These are phyloP conservation scores for Hsuehochloa calcarea DNA, from an alignment of 176 grass and related monocot species.

Conservation along the genomic window DNA sequence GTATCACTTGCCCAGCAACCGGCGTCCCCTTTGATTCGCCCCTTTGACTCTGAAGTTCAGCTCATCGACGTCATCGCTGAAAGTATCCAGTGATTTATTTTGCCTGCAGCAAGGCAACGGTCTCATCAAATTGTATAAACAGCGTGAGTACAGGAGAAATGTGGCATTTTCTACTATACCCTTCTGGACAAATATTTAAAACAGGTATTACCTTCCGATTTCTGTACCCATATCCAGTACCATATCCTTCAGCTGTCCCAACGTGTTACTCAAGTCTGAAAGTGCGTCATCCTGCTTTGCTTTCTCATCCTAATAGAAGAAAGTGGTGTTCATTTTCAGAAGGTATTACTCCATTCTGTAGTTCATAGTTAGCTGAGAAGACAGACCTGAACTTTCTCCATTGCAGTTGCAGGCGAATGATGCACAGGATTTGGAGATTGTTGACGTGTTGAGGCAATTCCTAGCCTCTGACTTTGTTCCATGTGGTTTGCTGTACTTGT, in stretches of 20 bases:
- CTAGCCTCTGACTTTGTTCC: slow-evolving; percentile 59
- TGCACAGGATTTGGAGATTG: slow-evolving; percentile 33
- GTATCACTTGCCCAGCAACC: slow-evolving; percentile 76
- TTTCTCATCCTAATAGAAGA: slow-evolving; percentile 54
- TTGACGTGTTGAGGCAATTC: slow-evolving; percentile 43
- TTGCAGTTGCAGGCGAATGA: slow-evolving; percentile 40
- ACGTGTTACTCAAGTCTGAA: slow-evolving; percentile 58
- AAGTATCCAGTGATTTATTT: slow-evolving; percentile 72
- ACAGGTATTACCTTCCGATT: slow-evolving; percentile 54
- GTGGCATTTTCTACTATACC: background rate
- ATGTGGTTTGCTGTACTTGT: slow-evolving; percentile 37
- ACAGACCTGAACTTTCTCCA: slow-evolving; percentile 65
- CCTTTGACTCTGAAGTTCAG: slow-evolving; percentile 80
- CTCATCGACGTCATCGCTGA: slow-evolving; percentile 69
- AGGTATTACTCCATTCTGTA: background rate
- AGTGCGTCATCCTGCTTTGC: slow-evolving; percentile 71
- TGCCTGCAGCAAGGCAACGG: slow-evolving; percentile 46
- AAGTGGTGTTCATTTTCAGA: background rate
- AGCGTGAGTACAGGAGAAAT: background rate
- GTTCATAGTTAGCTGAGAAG: background rate
- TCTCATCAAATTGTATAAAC: slow-evolving; percentile 2
- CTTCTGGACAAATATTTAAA: background rate
- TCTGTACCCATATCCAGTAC: slow-evolving; percentile 79
- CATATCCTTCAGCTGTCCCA: slow-evolving; percentile 71
- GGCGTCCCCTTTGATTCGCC: slow-evolving; percentile 63